These are phyloP conservation scores for Bryoerythrophyllum caledonicum DNA, from an alignment of 225 moss, liverwort and hornwort species.

Conservation along the genomic window DNA sequence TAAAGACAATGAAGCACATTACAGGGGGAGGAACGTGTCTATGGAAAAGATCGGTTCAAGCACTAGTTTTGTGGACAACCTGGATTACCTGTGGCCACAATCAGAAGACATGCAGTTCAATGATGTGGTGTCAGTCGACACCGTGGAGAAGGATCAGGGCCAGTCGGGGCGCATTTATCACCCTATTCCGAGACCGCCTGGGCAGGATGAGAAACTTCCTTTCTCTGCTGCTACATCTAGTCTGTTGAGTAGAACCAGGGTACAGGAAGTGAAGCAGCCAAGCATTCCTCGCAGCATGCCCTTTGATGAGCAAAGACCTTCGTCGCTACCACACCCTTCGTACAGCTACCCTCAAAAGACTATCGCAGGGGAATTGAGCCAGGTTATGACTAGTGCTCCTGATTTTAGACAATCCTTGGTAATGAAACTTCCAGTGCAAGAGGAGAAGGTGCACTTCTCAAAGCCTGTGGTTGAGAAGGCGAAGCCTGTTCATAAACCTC, in stretches of 20 bases:
- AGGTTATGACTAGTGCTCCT: constrained; percentile 24
- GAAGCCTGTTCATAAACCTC: constrained; percentile 28
- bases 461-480: constrained; percentile 43
- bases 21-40: constrained; percentile 33
- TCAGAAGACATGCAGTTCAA: constrained; percentile 48
- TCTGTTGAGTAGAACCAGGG: constrained; percentile 37
- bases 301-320: constrained; percentile 40
- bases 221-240: constrained; percentile 40
- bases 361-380: constrained; percentile 33
- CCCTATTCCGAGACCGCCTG: constrained; percentile 25
- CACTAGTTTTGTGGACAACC: constrained; percentile 40
- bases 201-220: constrained; percentile 45
- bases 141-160: constrained; percentile 46
- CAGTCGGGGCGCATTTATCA: constrained; percentile 23
- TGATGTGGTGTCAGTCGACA: constrained; percentile 41
- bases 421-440: constrained; percentile 34
- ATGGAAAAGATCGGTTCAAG: constrained; percentile 44
- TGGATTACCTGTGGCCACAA: constrained; percentile 44
- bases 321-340: constrained; percentile 30
- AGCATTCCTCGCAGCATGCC: constrained; percentile 16
- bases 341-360: constrained; percentile 28
- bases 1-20: constrained; percentile 40
- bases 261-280: constrained; percentile 38
- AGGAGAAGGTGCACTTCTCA: constrained; percentile 33
- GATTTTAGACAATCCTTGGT: constrained; percentile 38